Evolutionary conservation across 208 protist genomes (phyloP), one percentile per base, ranked within the genome.

Genomic region (Acanthamoeba sp.): DNA sequence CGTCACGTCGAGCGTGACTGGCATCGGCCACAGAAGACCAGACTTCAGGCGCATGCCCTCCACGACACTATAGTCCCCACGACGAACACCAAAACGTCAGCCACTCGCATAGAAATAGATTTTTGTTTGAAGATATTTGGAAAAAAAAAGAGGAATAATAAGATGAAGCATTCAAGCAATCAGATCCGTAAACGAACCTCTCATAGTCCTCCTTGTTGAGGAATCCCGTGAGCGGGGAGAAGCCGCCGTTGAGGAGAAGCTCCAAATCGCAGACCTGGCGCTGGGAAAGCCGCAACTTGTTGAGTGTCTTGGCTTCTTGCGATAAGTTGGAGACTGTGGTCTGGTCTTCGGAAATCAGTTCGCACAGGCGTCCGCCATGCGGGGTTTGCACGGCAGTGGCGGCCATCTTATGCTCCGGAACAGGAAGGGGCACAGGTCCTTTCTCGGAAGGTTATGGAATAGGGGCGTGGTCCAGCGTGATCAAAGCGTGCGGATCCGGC

Each of bases 181-280:
- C 40, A 80, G 32, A 48, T 50, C 36, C n/a, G 29, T 27, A 55
- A 6, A 38, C 95, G 32, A 97, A 97, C 36, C n/a, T 59, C 20
- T 96, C 94, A 93, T 98, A 98, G 24, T 87, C 96, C 0, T 6
- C 78, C 95, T 98, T 92, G 91, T 96, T 96, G 96, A 98, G 97
- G 96, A 98, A 98, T 34, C 97, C 97, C 0, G 0, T 93, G 18
- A 98, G 91, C 59, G 98, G 98, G 20, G 97, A 98, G 78, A 98
- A 98, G 48, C 96, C 97, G 66, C 98, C 97, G 95, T 97, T 98
- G 50, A 95, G 71, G 36, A 98, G 62, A 40, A 98, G 97, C 94
- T 98, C 97, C 29, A 97, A 94, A 89, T 98, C 98, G 94, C 98
- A 98, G 22, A 95, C 93, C 93, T 98, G 98, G 29, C 97, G 95